Percentiles rank a stretch among this genome's conserved stretches.
These are phyloP conservation scores for Ustilago shanxiensis DNA, from an alignment of 1,284 basidiomycete genomes.

Conservation along the genomic window DNA sequence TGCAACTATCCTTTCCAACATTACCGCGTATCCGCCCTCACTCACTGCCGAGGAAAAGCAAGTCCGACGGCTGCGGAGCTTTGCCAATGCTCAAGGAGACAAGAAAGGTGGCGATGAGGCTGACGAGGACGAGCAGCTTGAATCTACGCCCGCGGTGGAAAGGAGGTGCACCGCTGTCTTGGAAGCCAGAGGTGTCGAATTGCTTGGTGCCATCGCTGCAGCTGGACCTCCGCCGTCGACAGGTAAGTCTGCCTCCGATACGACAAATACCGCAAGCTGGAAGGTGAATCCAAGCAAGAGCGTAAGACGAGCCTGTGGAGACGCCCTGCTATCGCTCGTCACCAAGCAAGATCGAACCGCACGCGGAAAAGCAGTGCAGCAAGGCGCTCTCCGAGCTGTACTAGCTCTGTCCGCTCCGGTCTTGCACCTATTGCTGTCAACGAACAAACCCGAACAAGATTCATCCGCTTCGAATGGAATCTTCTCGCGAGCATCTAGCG, in stretches of 20 bases:
- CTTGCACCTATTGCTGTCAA: constrained; percentile 7
- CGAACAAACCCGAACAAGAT: not conserved
- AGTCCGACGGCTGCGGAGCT: constrained; percentile 53
- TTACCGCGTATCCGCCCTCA: constrained; percentile 50
- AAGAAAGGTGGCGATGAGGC: constrained; percentile 15
- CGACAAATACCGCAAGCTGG: constrained; percentile 4
- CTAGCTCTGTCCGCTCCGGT: constrained; percentile 72
- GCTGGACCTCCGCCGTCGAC: constrained; percentile 19
- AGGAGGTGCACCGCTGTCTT: constrained; percentile 48
- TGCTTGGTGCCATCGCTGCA: constrained; percentile 43
- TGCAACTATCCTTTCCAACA: constrained; percentile 48
- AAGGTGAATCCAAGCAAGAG: constrained; percentile 35
- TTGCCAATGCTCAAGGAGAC: constrained; percentile 44
- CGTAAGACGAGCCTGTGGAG: constrained; percentile 27
- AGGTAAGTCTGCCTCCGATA: not conserved
- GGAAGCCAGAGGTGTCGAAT: constrained; percentile 47
- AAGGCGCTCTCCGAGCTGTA: constrained; percentile 83
- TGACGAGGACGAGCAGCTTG: constrained; percentile 38
- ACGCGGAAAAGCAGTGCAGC: constrained; percentile 83
- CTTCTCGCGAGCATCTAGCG: constrained; percentile 12
- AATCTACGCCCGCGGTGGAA: constrained; percentile 17
- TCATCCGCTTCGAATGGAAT: not conserved
- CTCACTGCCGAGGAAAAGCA: constrained; percentile 57
- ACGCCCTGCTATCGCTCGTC: constrained; percentile 39
- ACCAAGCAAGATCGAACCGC: constrained; percentile 77